Conservation (phyloP, 129 eudicot genomes). For the Daucus carota region DNA sequence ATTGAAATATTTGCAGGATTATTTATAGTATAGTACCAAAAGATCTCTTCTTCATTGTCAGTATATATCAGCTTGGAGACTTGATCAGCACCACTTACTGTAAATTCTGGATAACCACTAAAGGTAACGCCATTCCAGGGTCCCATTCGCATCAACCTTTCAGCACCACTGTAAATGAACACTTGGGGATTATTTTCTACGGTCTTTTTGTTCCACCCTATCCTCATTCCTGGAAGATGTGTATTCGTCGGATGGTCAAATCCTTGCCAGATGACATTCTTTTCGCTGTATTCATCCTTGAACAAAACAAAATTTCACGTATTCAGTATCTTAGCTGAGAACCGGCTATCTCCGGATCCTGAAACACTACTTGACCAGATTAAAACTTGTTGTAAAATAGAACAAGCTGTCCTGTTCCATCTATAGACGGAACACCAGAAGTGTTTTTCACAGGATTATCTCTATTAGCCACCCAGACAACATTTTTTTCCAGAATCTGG, state of each 20-base stretch:
- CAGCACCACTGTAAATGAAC: constrained; percentile 11
- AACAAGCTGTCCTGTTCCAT: constrained; percentile 8
- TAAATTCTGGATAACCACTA: constrained; percentile 20
- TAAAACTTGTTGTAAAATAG: neutral
- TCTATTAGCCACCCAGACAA: neutral
- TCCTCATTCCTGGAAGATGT: constrained; percentile 17
- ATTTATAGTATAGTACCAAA: neutral
- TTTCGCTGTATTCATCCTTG: neutral
- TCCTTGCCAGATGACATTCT: constrained; percentile 17
- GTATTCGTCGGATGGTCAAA: constrained; percentile 25
- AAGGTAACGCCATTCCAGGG: constrained; percentile 25
- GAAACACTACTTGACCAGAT: constrained; percentile 17
- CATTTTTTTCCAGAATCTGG: neutral
- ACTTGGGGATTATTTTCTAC: constrained; percentile 20
- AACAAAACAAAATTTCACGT: constrained; percentile 15
- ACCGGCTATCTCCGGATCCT: neutral
- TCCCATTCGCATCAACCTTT: constrained; percentile 19
- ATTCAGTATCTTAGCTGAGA: constrained; percentile 10
- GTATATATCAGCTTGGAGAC: neutral
- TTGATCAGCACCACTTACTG: neutral
- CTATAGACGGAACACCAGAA: constrained; percentile 8
- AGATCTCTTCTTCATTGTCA: neutral
- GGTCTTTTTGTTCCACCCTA: constrained; percentile 19
- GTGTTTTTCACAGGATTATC: constrained; percentile 3
- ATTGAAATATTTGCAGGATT: neutral